These are phyloP conservation scores for Coemansia sp. DNA, from an alignment of 192 early-diverging fungal genomes.

Conservation along the genomic window DNA sequence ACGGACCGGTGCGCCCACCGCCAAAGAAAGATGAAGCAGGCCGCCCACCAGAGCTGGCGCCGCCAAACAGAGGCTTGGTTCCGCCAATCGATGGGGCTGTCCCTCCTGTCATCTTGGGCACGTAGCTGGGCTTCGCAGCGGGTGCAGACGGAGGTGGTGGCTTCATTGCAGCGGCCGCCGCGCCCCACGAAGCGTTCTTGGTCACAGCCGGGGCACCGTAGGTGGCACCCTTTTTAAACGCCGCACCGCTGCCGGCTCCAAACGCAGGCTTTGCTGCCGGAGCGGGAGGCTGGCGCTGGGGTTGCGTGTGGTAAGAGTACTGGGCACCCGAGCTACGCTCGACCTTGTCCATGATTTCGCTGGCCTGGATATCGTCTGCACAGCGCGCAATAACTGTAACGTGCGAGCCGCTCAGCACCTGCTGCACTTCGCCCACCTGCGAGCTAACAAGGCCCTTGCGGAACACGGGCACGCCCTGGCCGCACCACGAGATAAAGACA, in stretches of 20 bases:
- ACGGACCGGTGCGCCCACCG: not conserved
- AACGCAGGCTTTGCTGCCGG: slow-evolving; percentile 41
- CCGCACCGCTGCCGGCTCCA: slow-evolving; percentile 9
- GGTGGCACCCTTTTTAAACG: slow-evolving; percentile 35
- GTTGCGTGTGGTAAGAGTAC: slow-evolving; percentile 65
- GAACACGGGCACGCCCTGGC: slow-evolving; percentile 87
- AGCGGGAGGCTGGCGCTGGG: slow-evolving; percentile 19
- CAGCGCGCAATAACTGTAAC: slow-evolving; percentile 85
- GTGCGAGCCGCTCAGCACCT: slow-evolving; percentile 64
- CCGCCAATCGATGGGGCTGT: slow-evolving; percentile 17
- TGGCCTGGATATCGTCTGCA: slow-evolving; percentile 79
- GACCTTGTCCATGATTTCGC: slow-evolving; percentile 83
- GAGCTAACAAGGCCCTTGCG: slow-evolving; percentile 87
- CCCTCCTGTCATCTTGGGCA: slow-evolving; percentile 5
- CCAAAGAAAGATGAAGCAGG: slow-evolving; percentile 16
- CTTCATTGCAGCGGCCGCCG: not conserved
- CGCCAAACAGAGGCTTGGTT: slow-evolving; percentile 28
- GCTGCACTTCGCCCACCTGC: slow-evolving; percentile 81
- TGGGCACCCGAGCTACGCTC: slow-evolving; percentile 84
- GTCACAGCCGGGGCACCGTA: slow-evolving; percentile 21
- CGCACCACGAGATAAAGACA: slow-evolving; percentile 94
- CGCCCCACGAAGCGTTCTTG: slow-evolving; percentile 23
- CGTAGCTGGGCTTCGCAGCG: not conserved
- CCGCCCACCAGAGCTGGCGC: slow-evolving; percentile 6
- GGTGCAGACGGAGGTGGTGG: not conserved